Conservation (phyloP, 2,329 filamentous ascomycete genomes). For the Allantophomopsis lycopodina region DNA sequence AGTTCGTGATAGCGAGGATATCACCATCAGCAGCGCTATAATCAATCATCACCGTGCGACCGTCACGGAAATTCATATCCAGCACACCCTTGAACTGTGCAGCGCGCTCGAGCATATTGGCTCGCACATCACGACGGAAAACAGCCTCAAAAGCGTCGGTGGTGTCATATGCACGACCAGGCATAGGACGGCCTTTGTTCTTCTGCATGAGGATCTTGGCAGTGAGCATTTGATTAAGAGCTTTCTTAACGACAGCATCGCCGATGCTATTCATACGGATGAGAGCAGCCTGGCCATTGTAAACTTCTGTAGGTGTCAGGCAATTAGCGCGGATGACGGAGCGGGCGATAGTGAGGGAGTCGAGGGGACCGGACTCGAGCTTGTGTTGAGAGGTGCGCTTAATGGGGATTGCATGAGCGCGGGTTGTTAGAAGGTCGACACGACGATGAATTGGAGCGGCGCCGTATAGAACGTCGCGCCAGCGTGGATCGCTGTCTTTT, state of each 20-base stretch:
- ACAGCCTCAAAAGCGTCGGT: conserved; percentile 41
- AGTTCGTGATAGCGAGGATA: conserved; percentile 52
- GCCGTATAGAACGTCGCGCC: conserved; percentile 32
- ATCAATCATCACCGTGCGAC: conserved; percentile 29
- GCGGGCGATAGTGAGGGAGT: conserved; percentile 28
- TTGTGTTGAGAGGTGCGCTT: not conserved
- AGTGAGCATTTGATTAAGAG: conserved; percentile 8
- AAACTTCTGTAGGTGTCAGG: conserved; percentile 34
- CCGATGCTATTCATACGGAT: conserved; percentile 24
- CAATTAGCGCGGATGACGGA: conserved; percentile 49
- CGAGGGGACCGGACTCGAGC: conserved; percentile 9
- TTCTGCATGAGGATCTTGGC: conserved; percentile 35
- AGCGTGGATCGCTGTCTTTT: conserved; percentile 20
- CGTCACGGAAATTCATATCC: conserved; percentile 36
- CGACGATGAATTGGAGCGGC: conserved; percentile 27
- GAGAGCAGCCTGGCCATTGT: conserved; percentile 30
- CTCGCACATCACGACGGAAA: conserved; percentile 40
- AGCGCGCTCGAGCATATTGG: conserved; percentile 42
- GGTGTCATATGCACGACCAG: conserved; percentile 47
- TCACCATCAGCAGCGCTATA: conserved; percentile 48
- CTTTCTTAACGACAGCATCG: conserved; percentile 7
- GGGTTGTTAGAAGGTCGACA: conserved; percentile 22
- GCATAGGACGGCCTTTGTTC: conserved; percentile 41
- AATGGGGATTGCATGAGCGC: conserved; percentile 26
- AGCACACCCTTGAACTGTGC: conserved; percentile 43